Evolutionary conservation across 768 basidiomycete species (phyloP), one percentile per base, ranked within the genome.

Genomic region (Rubroboletus satanas): DNA sequence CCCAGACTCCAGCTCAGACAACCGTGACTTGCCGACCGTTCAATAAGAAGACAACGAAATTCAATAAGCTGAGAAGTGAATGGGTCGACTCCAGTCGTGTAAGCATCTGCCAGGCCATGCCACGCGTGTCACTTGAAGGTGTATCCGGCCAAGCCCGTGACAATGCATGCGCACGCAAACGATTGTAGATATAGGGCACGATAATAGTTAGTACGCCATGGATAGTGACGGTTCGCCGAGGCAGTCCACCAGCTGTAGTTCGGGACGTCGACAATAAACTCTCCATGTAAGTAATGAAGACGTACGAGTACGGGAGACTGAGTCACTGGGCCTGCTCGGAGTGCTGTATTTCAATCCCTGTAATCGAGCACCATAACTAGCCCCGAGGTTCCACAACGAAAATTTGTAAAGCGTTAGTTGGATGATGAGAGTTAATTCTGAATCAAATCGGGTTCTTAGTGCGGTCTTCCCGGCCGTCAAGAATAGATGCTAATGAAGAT

Each of bases 61-160:
- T 94, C n/a, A 80, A 55, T 31, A 96, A 74, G 29, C 83, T 79
- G 41, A 87, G 68, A 15, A 83, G 67, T 5, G 82, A 77, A 56
- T 92, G 83, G 0, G 77, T 64, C 6, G 88, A 83, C 75, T 96
- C 93, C 1, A 87, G 58, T 39, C 79, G 77, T 15, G 80, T 80
- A 12, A 96, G 74, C 0, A 77, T 47, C 51, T 80, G 81, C 93
- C 93, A 96, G 43, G 82, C 77, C 66, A 80, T 84, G 33, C 88
- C 82, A 38, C 89, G 79, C 58, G 75, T 75, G 71, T 94, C 90
- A 42, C 83, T 85, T 29, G 86, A 83, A 3, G 94, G 94, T 4
- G 88, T 82, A 67, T 97, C 94, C 1, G 93, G 93, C 94, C 94
- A 97, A 41, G 93, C 85, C 58, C 77, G 76, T 2, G 91, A 91